phyloP scores from a whole-genome alignment of 768 basidiomycete species.

The Russula abietina region DNA sequence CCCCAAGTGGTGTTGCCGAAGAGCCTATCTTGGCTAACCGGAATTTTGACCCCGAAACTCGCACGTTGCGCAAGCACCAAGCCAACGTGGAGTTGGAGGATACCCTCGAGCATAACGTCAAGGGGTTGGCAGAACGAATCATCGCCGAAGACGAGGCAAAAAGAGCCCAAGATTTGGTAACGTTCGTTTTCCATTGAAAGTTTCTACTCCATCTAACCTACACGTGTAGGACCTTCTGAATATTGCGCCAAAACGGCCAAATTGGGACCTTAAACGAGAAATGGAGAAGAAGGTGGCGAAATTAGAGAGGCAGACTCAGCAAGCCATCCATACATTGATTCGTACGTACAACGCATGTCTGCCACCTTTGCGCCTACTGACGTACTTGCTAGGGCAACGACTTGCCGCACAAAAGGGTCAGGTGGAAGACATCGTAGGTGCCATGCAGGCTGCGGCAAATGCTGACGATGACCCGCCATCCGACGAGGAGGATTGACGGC shows the following conservation, averaged over 20 bases:
- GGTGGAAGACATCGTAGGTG: constrained; percentile 73
- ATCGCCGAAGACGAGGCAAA: constrained; percentile 82
- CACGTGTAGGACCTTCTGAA: constrained; percentile 80
- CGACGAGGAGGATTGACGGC: constrained; percentile 54
- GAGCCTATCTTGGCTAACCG: constrained; percentile 59
- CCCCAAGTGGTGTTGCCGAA: constrained; percentile 17
- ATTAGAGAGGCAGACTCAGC: constrained; percentile 87
- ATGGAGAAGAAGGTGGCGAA: constrained; percentile 85
- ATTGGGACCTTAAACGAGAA: constrained; percentile 94
- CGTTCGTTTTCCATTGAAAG: constrained; percentile 28
- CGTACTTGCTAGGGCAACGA: constrained; percentile 53
- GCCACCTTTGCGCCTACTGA: neutral
- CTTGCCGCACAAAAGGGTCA: constrained; percentile 74
- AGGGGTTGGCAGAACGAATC: constrained; percentile 78
- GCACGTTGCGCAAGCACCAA: constrained; percentile 63
- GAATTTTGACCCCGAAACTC: constrained; percentile 88
- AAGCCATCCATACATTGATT: constrained; percentile 88
- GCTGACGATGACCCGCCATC: constrained; percentile 47
- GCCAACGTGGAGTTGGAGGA: constrained; percentile 61
- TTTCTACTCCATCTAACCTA: constrained; percentile 5
- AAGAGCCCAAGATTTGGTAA: constrained; percentile 80
- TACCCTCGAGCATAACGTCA: constrained; percentile 82
- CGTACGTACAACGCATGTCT: constrained; percentile 49
- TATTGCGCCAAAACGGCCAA: constrained; percentile 94
- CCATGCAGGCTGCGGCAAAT: constrained; percentile 70